Conservation (phyloP, 352 stramenopile genomes). For the Thraustochytrium sp. region DNA sequence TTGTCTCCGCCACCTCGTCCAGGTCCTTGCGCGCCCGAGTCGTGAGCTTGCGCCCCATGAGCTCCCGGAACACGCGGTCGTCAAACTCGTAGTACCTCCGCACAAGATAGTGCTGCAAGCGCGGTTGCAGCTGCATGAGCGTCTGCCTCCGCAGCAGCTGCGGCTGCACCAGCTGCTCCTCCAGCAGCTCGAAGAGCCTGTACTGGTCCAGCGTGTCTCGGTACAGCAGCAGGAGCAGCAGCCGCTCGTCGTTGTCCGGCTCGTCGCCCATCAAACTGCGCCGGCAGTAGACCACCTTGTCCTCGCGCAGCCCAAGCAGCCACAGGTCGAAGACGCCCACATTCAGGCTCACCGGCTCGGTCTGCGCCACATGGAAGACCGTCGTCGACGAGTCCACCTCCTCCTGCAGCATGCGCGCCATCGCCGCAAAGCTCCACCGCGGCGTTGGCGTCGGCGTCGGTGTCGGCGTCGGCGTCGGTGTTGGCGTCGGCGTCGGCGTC, state of each 20-base stretch:
- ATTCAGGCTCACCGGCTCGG: slow-evolving; percentile 35
- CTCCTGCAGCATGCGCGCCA: slow-evolving; percentile 15
- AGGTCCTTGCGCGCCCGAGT: slow-evolving; percentile 72
- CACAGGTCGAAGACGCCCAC: slow-evolving; percentile 42
- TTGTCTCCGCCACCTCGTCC: slow-evolving; percentile 60
- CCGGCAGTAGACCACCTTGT: slow-evolving; percentile 34
- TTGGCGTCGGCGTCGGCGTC: no score
- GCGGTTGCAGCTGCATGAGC: slow-evolving; percentile 68
- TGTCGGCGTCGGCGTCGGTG: background rate
- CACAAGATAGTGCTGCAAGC: slow-evolving; percentile 70
- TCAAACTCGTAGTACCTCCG: slow-evolving; percentile 71
- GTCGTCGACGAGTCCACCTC: slow-evolving; percentile 8
- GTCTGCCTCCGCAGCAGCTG: slow-evolving; percentile 68
- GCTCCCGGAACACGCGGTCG: slow-evolving; percentile 61
- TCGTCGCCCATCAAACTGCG: slow-evolving; percentile 19
- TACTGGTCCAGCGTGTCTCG: slow-evolving; percentile 54
- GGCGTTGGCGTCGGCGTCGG: background rate
- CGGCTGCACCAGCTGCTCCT: slow-evolving; percentile 71
- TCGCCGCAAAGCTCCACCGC: background rate
- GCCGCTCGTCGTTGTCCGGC: background rate
- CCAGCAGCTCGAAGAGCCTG: slow-evolving; percentile 69
- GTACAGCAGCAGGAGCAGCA: slow-evolving; percentile 43
- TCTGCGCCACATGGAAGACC: slow-evolving; percentile 33
- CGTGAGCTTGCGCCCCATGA: slow-evolving; percentile 70
- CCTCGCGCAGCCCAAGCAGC: slow-evolving; percentile 31